Base-by-base conservation (phyloP, 1,139 yeast genomes). In the Protomyces lactucae-debilis region DNA sequence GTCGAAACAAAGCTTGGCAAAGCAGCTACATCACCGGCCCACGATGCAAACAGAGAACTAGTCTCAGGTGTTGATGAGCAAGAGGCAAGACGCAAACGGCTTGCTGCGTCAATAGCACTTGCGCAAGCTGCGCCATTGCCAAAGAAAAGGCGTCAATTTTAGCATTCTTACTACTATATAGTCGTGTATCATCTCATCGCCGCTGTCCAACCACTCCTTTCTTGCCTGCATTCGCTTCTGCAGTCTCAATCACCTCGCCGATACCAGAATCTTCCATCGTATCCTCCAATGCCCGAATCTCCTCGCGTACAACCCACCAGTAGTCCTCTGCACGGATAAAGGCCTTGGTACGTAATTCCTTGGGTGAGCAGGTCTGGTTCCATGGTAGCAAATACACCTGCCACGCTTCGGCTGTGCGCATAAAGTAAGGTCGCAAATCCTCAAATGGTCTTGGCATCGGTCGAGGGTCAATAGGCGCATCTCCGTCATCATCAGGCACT, bases 231-330 rank as follows among this genome's bases (percentile, higher is more conserved):
- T 52, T 46, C 4, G 88, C 96, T 71, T 83, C 84, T 8, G 63
- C 57, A 9, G 57, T 55, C 72, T 91, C 97, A n/a, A 93, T 78
- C 52, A 92, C 86, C 68, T 89, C 96, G 28, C 89, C 96, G 67
- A 91, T 93, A 65, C 96, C 97, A 63, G 96, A 73, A 70, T 90
- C 96, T 76, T 92, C 98, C 73, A 89, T 77, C 72, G 84, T 84
- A 71, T 92, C 98, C 76, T 93, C 99, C 56, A 90, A 88, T 51
- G 85, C 81, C 72, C 96, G 85, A 28, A 92, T 86, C 71, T 87
- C 95, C 73, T 93, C 98, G 77, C 98, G 85, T 78, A 98, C 87
- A 74, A 93, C 98, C 98, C 98, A 93, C 95, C 96, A 93, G 77
- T 98, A 83, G 69, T 87, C 95, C 76, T 92, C 96, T 74, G 95